Evolutionary conservation across 179 eudicot species (phyloP).

Genomic region (Silene noctiflora): DNA sequence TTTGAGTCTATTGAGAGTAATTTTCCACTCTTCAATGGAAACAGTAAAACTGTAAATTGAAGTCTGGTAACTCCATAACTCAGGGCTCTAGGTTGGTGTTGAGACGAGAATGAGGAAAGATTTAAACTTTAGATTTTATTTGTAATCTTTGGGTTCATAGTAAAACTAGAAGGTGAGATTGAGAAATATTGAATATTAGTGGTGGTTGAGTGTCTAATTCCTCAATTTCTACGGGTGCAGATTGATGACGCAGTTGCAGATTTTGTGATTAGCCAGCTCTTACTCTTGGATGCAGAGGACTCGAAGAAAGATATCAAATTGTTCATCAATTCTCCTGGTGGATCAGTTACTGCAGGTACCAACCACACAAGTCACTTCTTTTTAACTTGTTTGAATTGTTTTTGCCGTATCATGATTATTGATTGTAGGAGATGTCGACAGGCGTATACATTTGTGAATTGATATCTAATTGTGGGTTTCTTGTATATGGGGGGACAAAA

Average conservation of each 20-base stretch:
- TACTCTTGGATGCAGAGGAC: slow-evolving; percentile 88
- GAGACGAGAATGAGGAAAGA: neutral
- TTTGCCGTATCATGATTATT: neutral
- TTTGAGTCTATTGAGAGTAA: neutral
- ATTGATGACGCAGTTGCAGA: slow-evolving; percentile 80
- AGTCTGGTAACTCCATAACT: neutral
- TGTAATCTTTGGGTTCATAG: neutral
- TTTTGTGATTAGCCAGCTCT: slow-evolving; percentile 79
- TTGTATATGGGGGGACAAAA: neutral
- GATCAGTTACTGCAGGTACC: slow-evolving; percentile 80
- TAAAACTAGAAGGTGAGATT: neutral
- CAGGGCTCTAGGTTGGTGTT: neutral
- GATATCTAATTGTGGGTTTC: neutral
- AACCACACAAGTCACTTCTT: slow-evolving; percentile 21
- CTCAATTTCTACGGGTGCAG: slow-evolving; percentile 36
- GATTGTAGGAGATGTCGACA: neutral
- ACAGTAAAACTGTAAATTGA: neutral
- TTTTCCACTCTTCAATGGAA: neutral
- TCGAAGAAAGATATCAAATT: slow-evolving; percentile 64
- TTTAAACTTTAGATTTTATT: neutral
- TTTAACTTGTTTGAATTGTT: neutral
- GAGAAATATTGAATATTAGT: neutral
- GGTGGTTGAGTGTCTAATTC: neutral
- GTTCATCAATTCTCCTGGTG: slow-evolving; percentile 92
- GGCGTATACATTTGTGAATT: neutral